A percentile compares a stretch with the other conserved stretches of the same genome.
Conservation (phyloP, 2,329 filamentous ascomycete species). For the Talaromyces sp. region DNA sequence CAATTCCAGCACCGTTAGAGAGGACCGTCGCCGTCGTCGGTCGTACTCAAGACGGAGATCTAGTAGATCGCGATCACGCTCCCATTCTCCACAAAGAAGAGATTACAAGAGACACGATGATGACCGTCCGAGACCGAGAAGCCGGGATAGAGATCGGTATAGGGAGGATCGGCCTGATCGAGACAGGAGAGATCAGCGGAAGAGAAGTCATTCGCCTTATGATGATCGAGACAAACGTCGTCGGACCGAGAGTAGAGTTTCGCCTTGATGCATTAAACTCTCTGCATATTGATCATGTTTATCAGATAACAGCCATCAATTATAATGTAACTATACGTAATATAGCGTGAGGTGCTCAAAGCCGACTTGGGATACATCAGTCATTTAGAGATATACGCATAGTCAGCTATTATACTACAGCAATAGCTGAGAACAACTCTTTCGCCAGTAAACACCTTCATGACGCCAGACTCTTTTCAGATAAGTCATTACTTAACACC, state of each 20-base stretch:
- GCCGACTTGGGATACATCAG: no score
- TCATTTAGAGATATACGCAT: neutral
- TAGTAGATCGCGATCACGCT: slow-evolving; percentile 51
- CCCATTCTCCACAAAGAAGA: slow-evolving; percentile 50
- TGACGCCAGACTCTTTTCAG: neutral
- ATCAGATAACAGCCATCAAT: neutral
- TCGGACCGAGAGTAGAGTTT: slow-evolving; percentile 28
- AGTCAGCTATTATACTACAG: neutral
- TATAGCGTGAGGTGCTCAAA: neutral
- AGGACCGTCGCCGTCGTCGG: slow-evolving; percentile 27
- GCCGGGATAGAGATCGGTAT: slow-evolving; percentile 39
- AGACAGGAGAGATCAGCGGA: slow-evolving; percentile 30
- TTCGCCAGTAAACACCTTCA: neutral
- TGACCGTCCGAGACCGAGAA: slow-evolving; percentile 37
- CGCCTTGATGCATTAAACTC: neutral
- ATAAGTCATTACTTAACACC: slow-evolving; percentile 41
- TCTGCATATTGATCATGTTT: neutral
- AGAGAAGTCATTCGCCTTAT: slow-evolving; percentile 44
- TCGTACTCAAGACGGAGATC: slow-evolving; percentile 29
- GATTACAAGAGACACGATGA: slow-evolving; percentile 43
- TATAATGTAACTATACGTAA: neutral
- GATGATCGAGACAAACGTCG: slow-evolving; percentile 43
- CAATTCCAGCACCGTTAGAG: slow-evolving; percentile 44
- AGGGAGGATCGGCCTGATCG: slow-evolving; percentile 44
- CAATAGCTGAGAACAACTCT: neutral